Percentiles rank a stretch among this genome's conserved stretches.
Evolutionary conservation across 495 filamentous ascomycete species (phyloP).

Genomic region (Pyrenula aspistea): DNA sequence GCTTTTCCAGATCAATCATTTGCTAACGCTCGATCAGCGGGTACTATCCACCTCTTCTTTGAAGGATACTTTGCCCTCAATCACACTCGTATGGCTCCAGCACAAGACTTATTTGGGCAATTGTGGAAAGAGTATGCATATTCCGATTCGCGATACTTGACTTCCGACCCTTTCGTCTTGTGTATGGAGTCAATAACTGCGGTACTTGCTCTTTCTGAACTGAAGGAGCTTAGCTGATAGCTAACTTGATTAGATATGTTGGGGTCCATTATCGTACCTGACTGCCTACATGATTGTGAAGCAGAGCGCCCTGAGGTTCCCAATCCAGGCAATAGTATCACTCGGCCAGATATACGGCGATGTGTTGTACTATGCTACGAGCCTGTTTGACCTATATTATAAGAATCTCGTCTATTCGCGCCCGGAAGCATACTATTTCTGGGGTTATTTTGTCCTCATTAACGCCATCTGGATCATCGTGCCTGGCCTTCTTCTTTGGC

Average conservation of each 20-base stretch:
- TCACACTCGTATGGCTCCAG: constrained; percentile 43
- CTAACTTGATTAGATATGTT: constrained; percentile 36
- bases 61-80: constrained; percentile 75
- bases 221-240: neutral
- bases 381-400: constrained; percentile 52
- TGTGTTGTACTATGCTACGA: constrained; percentile 74
- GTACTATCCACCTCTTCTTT: constrained; percentile 64
- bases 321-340: constrained; percentile 59
- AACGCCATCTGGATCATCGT: constrained; percentile 81
- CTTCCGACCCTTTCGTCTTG: constrained; percentile 65
- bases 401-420: constrained; percentile 50
- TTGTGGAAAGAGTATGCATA: constrained; percentile 84
- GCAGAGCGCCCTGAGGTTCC: constrained; percentile 50
- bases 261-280: constrained; percentile 71
- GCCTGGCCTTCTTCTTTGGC: constrained; percentile 43
- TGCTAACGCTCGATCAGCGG: too few species aligned
- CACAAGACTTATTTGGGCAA: constrained; percentile 58
- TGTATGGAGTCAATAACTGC: constrained; percentile 76
- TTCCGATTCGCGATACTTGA: constrained; percentile 75
- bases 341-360: constrained; percentile 81
- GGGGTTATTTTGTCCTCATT: constrained; percentile 78
- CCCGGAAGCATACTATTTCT: constrained; percentile 74
- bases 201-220: constrained; percentile 30
- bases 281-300: constrained; percentile 49
- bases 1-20: too few species aligned